These are phyloP conservation scores for Pulveroboletus sp. DNA, from an alignment of 768 basidiomycete genomes.

Conservation along the genomic window DNA sequence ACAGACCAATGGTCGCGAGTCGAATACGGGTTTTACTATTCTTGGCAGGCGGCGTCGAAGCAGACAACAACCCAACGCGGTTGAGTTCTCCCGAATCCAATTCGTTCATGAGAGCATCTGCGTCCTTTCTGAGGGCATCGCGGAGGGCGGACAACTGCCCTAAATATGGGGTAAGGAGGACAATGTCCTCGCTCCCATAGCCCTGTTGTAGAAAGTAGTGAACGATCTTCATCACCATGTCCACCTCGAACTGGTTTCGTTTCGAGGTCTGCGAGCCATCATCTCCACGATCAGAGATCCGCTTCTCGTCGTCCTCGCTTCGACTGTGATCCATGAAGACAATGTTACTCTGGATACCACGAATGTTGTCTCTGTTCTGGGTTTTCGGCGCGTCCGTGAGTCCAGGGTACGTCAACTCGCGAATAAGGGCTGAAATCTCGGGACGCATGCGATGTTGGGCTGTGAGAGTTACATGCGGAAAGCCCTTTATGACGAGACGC, in stretches of 20 bases:
- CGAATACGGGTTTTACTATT: slow-evolving; percentile 44
- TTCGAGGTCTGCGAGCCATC: slow-evolving; percentile 50
- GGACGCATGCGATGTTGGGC: slow-evolving; percentile 73
- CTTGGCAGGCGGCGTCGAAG: slow-evolving; percentile 30
- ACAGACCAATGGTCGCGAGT: slow-evolving; percentile 60
- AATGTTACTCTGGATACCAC: slow-evolving; percentile 52
- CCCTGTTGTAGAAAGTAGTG: slow-evolving; percentile 65
- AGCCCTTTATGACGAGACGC: slow-evolving; percentile 56
- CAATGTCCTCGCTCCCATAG: slow-evolving; percentile 55
- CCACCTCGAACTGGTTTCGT: slow-evolving; percentile 53
- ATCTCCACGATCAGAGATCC: slow-evolving; percentile 44
- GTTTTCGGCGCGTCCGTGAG: slow-evolving; percentile 54
- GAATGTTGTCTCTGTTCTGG: slow-evolving; percentile 43
- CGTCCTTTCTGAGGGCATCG: slow-evolving; percentile 38
- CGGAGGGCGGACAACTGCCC: slow-evolving; percentile 56
- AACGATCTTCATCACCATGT: slow-evolving; percentile 63
- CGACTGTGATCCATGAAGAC: slow-evolving; percentile 56
- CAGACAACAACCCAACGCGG: slow-evolving; percentile 49
- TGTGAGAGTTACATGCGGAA: slow-evolving; percentile 53
- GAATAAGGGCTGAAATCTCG: slow-evolving; percentile 60
- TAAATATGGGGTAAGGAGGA: slow-evolving; percentile 65
- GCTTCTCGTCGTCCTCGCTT: slow-evolving; percentile 45
- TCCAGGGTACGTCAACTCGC: slow-evolving; percentile 60
- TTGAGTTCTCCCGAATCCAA: slow-evolving; percentile 55
- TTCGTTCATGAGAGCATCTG: slow-evolving; percentile 59